These are phyloP conservation scores for Aspergillus aculeatus DNA, from an alignment of 2,329 filamentous ascomycete species.

Conservation along the genomic window DNA sequence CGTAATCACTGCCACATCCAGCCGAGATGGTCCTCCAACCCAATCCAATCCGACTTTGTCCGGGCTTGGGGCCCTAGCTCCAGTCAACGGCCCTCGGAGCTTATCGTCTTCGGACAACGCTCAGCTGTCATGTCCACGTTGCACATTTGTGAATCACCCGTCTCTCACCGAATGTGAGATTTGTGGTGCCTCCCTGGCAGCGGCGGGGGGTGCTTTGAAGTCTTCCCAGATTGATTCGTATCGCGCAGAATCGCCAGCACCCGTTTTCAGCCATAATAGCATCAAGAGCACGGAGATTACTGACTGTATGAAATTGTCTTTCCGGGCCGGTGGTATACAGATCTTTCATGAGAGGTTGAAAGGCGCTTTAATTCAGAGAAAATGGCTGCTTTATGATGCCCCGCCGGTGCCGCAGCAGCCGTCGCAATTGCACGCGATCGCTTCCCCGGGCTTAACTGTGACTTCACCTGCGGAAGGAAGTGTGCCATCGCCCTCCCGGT, in stretches of 20 bases:
- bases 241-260: conserved; percentile 76
- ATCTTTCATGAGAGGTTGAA: conserved; percentile 88
- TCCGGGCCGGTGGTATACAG: conserved; percentile 83
- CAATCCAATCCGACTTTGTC: conserved; percentile 4
- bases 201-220: conserved; percentile 49
- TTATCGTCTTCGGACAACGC: conserved; percentile 8
- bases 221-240: conserved; percentile 24
- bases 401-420: conserved; percentile 77
- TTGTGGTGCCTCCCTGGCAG: conserved; percentile 73
- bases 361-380: conserved; percentile 81
- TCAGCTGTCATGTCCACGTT: conserved; percentile 67
- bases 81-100: conserved; percentile 8
- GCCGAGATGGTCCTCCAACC: conserved; percentile 26
- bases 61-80: not conserved
- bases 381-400: conserved; percentile 90
- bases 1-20: conserved; percentile 71
- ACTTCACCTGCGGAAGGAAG: conserved; percentile 21
- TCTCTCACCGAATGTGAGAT: conserved; percentile 86
- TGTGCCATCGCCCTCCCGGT: conserved; percentile 28
- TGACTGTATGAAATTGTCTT: conserved; percentile 87
- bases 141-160: conserved; percentile 91
- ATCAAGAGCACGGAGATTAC: conserved; percentile 58
- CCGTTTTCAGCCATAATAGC: conserved; percentile 53
- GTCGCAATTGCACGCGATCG: conserved; percentile 32
- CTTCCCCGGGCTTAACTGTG: conserved; percentile 31